These are phyloP conservation scores for Cystobasidium sp. DNA, from an alignment of 1,284 basidiomycete species.

Conservation along the genomic window DNA sequence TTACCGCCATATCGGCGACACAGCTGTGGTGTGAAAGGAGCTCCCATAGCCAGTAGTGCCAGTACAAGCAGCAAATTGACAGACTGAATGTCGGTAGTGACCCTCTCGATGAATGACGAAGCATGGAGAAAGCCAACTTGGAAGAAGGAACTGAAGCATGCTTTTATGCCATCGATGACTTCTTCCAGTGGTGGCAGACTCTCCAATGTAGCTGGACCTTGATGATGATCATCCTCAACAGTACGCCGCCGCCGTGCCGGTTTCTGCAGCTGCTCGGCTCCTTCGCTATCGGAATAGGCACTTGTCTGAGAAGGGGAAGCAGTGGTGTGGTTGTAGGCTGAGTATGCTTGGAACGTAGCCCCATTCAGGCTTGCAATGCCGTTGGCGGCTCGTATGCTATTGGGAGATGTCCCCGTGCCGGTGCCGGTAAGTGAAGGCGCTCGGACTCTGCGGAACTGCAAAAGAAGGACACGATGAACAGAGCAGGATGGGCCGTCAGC, in stretches of 20 bases:
- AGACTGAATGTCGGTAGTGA: not conserved
- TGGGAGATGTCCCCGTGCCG: too few species aligned
- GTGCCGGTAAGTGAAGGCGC: slow-evolving; percentile 1
- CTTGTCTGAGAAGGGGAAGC: not conserved
- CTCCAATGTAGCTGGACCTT: not conserved
- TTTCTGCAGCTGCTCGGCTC: not conserved
- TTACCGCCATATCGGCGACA: not conserved
- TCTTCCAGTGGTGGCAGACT: slow-evolving; percentile 3
- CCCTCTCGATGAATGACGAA: not conserved
- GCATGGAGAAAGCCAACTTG: slow-evolving; percentile 3
- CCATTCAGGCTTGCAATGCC: too few species aligned
- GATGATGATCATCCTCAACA: not conserved
- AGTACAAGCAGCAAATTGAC: not conserved
- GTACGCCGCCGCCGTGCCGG: too few species aligned
- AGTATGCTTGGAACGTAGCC: too few species aligned
- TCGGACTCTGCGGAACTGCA: slow-evolving; percentile 1
- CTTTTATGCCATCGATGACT: slow-evolving; percentile 4
- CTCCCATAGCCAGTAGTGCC: slow-evolving; percentile 1
- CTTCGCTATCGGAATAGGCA: not conserved
- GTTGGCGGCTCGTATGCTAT: too few species aligned
- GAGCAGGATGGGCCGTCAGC: not conserved
- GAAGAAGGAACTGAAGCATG: not conserved
- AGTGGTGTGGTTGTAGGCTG: too few species aligned
- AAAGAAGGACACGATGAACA: not conserved
- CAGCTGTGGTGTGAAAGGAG: not conserved